Base-by-base conservation (phyloP, 1,284 basidiomycete genomes). In the Pseudozyma flocculosa region DNA sequence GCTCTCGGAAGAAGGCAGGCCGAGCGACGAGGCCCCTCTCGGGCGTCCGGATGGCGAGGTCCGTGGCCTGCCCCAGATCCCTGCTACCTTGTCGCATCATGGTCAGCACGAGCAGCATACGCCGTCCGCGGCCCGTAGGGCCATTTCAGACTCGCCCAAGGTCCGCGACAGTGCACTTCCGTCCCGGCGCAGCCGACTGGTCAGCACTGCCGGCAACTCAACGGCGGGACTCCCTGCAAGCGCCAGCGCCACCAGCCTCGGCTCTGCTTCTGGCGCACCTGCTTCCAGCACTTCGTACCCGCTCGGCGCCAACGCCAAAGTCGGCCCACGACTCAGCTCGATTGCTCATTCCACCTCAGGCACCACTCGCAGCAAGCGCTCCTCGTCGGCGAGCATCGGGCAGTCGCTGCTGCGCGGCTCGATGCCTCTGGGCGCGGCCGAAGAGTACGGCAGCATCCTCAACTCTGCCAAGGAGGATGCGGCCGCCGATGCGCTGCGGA, bases 401-500 rank as follows among this genome's bases (percentile, higher is more conserved):
- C 70, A 78, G 14, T 70, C 70, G 2, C 71, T 79, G 29, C 68
- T 78, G 18, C 60, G 75, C 26, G 66, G 68, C 10, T 66, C 65
- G 19, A 42, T 73, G 5, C 69, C 66, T 4, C 58, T 73, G 11
- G 68, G 65, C 8, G 50, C 57, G 34, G 56, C 62, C 14, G 68
- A 70, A 22, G 62, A 70, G 21, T 68, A 60, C 34, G 61, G 59
- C 32, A 55, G 54, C 36, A 50, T 59, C 22, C 57, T 66, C 45
- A 46, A 65, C 45, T 45, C 68, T 58, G 43, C 29, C 45, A 59
- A 89, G 9, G 65, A 94, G 70, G 87, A 91, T 59, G 87, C 87
- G 17, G 93, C 94, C 2, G 88, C 86, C 3, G 92, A 95, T 73
- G 91, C 91, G 4, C 82, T 98, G 44, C 85, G 93, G 49, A 95